Evolutionary conservation across 352 stramenopile species (phyloP), one percentile per base, ranked within the genome.

Genomic region (Phytophthora colocasiae): DNA sequence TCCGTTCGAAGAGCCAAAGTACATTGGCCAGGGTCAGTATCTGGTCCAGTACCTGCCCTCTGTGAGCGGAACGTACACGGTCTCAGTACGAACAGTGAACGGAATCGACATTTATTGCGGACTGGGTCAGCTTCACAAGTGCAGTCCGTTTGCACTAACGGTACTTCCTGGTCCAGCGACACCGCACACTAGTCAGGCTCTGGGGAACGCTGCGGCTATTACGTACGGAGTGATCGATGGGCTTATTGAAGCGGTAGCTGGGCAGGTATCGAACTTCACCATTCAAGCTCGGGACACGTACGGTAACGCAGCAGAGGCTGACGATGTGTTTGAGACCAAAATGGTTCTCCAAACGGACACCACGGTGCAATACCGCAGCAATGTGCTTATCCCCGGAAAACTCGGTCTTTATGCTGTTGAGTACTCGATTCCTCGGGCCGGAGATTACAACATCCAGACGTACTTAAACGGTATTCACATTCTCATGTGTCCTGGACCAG

Each of bases 51-150:
- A 98, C 70, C 86, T 92, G 34, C 78, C 81, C 54, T 64, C 80
- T 50, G 53, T 96, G 75, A 91, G 82, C 48, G 97, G 96, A 0
- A 60, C 59, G n/a, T 99, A 98, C 75, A 61, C 72, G 17, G 57
- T 99, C 0, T 95, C 87, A 12, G 87, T 99, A 27, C 89, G 91
- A 48, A 98, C 95, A 9, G 82, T 92, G 24, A 89, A 95, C 32
- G 92, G 87, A 19, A 95, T 87, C 6, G 89, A 98, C 66, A 99
- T 99, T 69, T 99, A 98, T 72, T 99, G 96, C 59, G 96, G 96
- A 0, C 71, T 87, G 1, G 96, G 95, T 17, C 86, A 94, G 49
- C 70, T 83, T 1, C 78, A 93, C 38, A 98, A 98, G 69, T 99
- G 97, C 82, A 98, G 92, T 66, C 97, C 97, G 11, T 99, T 99